A percentile compares a stretch with the other conserved stretches of the same genome.
Evolutionary conservation across 2,329 filamentous ascomycete species (phyloP).

Genomic region (Emericellopsis atlantica): DNA sequence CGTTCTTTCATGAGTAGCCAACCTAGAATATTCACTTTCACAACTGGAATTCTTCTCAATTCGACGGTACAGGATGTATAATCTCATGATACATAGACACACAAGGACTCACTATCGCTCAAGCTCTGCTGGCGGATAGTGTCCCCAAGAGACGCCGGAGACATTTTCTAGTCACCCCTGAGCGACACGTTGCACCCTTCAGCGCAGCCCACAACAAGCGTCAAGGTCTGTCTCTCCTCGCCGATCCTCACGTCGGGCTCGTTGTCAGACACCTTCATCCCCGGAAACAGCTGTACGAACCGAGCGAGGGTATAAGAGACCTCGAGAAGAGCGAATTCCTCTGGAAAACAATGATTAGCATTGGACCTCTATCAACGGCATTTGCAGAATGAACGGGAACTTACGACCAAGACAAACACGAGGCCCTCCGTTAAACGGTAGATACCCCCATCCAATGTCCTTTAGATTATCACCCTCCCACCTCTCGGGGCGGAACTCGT

Average conservation of each 20-base stretch:
- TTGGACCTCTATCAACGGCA: neutral
- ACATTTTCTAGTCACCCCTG: neutral
- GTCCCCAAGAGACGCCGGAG: too few relatives aligned
- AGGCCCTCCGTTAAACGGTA: slow-evolving; percentile 28
- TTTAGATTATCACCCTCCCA: slow-evolving; percentile 16
- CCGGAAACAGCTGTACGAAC: slow-evolving; percentile 9
- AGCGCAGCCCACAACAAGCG: slow-evolving; percentile 4
- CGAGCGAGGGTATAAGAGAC: slow-evolving; percentile 8
- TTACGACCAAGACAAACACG: slow-evolving; percentile 25
- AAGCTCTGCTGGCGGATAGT: too few relatives aligned
- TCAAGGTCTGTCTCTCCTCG: slow-evolving; percentile 8
- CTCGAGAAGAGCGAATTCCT: slow-evolving; percentile 12
- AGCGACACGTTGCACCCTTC: neutral
- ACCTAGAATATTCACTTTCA: too few relatives aligned
- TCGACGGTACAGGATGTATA: too few relatives aligned
- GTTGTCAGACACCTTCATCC: slow-evolving; percentile 6
- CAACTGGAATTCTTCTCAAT: too few relatives aligned
- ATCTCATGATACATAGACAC: too few relatives aligned
- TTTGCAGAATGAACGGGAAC: slow-evolving; percentile 3
- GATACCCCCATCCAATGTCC: slow-evolving; percentile 11
- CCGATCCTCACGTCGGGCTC: slow-evolving; percentile 9
- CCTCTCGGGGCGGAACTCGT: slow-evolving; percentile 22
- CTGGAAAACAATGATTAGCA: slow-evolving; percentile 3
- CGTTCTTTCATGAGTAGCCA: too few relatives aligned
- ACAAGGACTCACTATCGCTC: too few relatives aligned